Evolutionary conservation across 1,139 yeast species (phyloP).

Genomic region (Blastobotrys proliferans): DNA sequence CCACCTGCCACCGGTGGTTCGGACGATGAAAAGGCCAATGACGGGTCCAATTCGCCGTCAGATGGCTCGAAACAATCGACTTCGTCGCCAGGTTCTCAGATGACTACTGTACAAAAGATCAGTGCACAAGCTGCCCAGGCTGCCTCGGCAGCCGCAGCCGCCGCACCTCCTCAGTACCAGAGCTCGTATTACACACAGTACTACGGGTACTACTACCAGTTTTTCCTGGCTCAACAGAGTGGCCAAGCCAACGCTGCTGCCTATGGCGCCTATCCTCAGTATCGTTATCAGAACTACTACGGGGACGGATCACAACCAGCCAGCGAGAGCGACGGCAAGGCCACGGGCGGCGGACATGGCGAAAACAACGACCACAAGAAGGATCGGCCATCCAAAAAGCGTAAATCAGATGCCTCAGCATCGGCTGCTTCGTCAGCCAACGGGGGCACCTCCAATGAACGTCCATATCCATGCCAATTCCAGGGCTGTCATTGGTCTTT

Average conservation of each 20-base stretch:
- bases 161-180: conserved; percentile 8
- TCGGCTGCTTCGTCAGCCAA: neutral
- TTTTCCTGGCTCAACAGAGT: conserved; percentile 3
- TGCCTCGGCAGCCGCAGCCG: conserved; percentile 13
- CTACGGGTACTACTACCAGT: conserved; percentile 11
- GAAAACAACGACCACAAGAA: conserved; percentile 10
- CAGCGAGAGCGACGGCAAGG: conserved; percentile 5
- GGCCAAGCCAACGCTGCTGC: neutral
- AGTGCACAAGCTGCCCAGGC: conserved; percentile 11
- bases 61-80: neutral
- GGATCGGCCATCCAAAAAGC: conserved; percentile 13
- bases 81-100: too few species aligned
- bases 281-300: neutral
- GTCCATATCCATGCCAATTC: conserved; percentile 51
- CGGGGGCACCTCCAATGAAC: too few species aligned
- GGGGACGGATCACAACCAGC: conserved; percentile 2
- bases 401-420: conserved; percentile 7
- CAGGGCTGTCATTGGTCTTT: conserved; percentile 65
- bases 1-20: neutral
- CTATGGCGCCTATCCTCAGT: neutral
- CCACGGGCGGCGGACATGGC: conserved; percentile 10
- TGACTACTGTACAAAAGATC: conserved; percentile 1
- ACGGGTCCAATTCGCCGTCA: conserved; percentile 1
- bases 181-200: conserved; percentile 4
- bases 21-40: conserved; percentile 3